A percentile compares a stretch with the other conserved stretches of the same genome.
These are phyloP conservation scores for Elsinoe fawcettii DNA, from an alignment of 2,329 filamentous ascomycete species.

Conservation along the genomic window DNA sequence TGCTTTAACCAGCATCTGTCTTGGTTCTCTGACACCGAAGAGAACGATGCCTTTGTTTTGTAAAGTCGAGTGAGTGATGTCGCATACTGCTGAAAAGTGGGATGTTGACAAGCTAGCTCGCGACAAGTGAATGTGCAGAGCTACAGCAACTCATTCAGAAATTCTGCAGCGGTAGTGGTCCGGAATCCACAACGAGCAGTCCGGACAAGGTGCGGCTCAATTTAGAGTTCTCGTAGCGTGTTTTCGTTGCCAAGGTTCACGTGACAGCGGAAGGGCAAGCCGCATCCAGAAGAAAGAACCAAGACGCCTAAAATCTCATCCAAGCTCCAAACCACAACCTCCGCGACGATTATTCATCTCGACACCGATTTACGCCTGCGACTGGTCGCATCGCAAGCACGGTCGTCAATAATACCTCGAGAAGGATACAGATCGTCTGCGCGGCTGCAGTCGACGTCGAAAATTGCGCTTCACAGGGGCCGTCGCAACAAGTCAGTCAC, in stretches of 20 bases:
- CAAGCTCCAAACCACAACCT: background rate
- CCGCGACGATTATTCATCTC: slow-evolving; percentile 13
- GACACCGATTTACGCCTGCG: slow-evolving; percentile 7
- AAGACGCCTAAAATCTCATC: slow-evolving; percentile 13
- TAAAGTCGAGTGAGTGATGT: background rate
- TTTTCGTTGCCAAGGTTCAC: slow-evolving; percentile 12
- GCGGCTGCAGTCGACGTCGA: slow-evolving; percentile 15
- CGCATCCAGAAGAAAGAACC: slow-evolving; percentile 13
- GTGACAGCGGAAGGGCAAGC: slow-evolving; percentile 3
- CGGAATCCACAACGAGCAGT: background rate
- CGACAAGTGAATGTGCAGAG: background rate
- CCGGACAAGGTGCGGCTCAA: slow-evolving; percentile 13
- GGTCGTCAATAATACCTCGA: background rate
- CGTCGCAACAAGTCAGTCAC: slow-evolving; percentile 17
- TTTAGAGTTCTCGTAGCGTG: background rate
- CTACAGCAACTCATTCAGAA: background rate
- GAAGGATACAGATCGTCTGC: background rate
- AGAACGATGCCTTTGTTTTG: background rate
- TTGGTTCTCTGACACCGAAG: slow-evolving; percentile 5
- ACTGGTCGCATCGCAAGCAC: slow-evolving; percentile 14
- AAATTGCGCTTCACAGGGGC: slow-evolving; percentile 14
- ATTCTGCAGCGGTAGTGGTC: background rate
- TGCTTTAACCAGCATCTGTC: background rate
- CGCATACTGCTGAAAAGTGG: background rate
- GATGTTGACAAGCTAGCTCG: background rate